Evolutionary conservation across 176 grass and related monocot species (phyloP).

Genomic region (Eragrostis curvula): DNA sequence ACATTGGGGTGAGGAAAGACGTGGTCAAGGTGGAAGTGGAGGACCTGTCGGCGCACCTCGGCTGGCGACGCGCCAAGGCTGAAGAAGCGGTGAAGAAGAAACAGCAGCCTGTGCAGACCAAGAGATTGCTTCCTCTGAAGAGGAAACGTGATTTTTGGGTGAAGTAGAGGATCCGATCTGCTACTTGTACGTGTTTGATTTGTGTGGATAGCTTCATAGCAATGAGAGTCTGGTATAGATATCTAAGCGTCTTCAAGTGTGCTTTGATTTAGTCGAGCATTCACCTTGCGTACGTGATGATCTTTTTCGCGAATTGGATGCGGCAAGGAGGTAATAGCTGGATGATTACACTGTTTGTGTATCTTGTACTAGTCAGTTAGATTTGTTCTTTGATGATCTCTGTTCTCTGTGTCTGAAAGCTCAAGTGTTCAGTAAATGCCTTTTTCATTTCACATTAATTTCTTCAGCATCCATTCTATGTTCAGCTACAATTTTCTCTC

Average conservation of each 20-base stretch:
- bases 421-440: neutral
- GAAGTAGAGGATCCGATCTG: neutral
- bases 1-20: constrained; percentile 74
- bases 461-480: neutral
- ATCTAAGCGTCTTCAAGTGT: constrained; percentile 33
- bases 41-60: constrained; percentile 54
- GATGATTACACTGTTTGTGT: too few relatives aligned
- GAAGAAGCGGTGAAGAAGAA: constrained; percentile 17
- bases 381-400: neutral
- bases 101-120: neutral
- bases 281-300: neutral
- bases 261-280: constrained; percentile 34
- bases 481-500: neutral
- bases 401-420: constrained; percentile 12
- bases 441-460: neutral
- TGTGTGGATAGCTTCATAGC: constrained; percentile 23
- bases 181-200: neutral
- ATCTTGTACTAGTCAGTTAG: neutral
- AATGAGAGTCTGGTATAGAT: constrained; percentile 21
- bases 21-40: constrained; percentile 70
- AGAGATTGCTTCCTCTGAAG: constrained; percentile 48
- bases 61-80: constrained; percentile 33
- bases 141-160: constrained; percentile 47
- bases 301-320: neutral
- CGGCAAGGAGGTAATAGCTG: too few relatives aligned